Evolutionary conservation across 2,329 filamentous ascomycete species (phyloP), one percentile per base, ranked within the genome.

Genomic region (Exophiala spinifera): DNA sequence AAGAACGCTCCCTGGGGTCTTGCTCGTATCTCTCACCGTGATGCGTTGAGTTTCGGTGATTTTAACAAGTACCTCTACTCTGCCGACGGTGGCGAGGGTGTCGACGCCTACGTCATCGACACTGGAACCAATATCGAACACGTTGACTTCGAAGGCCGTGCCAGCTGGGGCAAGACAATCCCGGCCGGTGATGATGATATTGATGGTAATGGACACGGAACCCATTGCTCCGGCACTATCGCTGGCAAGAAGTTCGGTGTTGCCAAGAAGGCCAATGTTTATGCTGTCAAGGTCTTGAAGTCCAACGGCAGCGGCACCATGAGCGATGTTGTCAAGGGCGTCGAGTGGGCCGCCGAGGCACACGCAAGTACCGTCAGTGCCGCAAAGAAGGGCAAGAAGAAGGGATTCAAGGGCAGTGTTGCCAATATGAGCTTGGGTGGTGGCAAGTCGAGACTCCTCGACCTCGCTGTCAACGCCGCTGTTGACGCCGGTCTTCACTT

Each of bases 371-470:
- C 91, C 72, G 83, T 87, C 65, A 82, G 87, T 73, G 78, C 78
- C 59, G 89, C 89, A 67, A 95, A 95, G 86, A 80, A 82, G 52
- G 90, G 90, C 67, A 91, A 95, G 80, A 88, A 77, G 70, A 88
- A 97, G 87, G 88, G 88, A 72, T 97, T 96, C 87, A 97, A 97
- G 87, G 94, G 94, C 71, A 96, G 90, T 63, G 88, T 92, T 70
- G 94, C 95, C 79, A 99, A 99, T 85, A 99, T 99, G 94, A 95
- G 89, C 70, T 87, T 99, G 55, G 94, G 94, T 70, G 94, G 94
- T 78, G 94, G 94, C 80, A 97, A 96, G 82, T 96, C 92, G 59
- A 82, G 84, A 64, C 86, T 91, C 68, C 86, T 99, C 53, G 94
- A 99, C 71, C 82, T 87, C 63, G 90, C 91, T 64, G 92, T 97